phyloP scores from a whole-genome alignment of 345 rosid species.

The Camelina laxa region DNA sequence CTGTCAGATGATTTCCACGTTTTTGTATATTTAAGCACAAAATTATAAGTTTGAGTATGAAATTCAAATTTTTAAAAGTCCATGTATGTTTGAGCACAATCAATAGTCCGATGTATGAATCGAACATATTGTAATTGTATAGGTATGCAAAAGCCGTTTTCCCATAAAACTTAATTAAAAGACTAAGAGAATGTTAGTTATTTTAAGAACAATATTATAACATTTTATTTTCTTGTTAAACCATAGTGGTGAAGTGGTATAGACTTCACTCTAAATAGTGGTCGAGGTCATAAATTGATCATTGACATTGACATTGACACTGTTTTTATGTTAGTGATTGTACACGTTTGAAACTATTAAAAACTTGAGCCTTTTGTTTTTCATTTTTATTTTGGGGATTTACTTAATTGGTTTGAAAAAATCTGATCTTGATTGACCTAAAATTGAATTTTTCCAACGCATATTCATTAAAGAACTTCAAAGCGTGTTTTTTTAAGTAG shows the following conservation, averaged over 20 bases:
- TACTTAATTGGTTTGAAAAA: too few species aligned
- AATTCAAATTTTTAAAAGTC: too few species aligned
- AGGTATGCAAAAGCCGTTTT: too few species aligned
- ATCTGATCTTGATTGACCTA: not conserved
- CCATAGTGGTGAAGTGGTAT: constrained; percentile 1
- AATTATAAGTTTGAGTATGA: too few species aligned
- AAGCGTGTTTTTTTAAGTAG: not conserved
- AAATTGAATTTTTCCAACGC: not conserved
- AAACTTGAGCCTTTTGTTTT: not conserved
- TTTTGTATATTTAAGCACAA: too few species aligned
- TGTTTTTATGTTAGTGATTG: not conserved
- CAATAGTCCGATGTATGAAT: too few species aligned
- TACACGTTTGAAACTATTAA: not conserved
- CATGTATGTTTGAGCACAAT: too few species aligned
- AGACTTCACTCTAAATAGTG: not conserved
- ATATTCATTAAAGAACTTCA: not conserved
- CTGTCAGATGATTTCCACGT: too few species aligned
- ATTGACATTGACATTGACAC: not conserved
- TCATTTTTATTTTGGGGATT: not conserved
- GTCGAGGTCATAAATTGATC: not conserved
- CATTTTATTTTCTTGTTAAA: not conserved
- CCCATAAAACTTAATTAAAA: not conserved
- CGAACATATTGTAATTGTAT: too few species aligned
- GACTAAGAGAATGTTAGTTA: not conserved
- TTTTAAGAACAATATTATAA: not conserved